Conservation (phyloP, 495 filamentous ascomycete species). For the Hyaloscypha variabilis region DNA sequence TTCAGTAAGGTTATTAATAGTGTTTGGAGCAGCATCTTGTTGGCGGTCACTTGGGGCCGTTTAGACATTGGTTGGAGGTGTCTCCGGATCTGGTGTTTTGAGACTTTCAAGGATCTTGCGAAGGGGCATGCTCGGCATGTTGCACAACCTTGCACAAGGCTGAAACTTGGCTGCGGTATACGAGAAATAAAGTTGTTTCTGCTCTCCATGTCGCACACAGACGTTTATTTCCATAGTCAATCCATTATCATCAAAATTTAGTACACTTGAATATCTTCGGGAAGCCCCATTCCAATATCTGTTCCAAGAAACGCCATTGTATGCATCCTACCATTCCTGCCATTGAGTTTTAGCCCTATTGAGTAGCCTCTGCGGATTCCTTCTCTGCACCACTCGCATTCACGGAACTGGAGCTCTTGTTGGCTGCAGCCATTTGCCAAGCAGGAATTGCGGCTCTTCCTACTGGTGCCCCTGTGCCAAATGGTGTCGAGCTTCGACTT, state of each 20-base stretch:
- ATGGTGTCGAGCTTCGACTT: constrained; percentile 29
- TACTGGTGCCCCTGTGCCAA: constrained; percentile 42
- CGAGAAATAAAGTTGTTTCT: not conserved
- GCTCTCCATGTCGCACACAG: not conserved
- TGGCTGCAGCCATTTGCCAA: constrained; percentile 74
- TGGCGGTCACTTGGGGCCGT: not conserved
- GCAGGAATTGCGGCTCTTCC: constrained; percentile 66
- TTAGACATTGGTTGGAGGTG: no score
- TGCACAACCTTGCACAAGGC: constrained; percentile 12
- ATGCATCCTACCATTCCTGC: constrained; percentile 1
- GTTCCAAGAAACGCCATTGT: constrained; percentile 1
- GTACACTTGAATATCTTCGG: constrained; percentile 14
- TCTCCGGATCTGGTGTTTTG: not conserved
- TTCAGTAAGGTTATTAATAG: no score
- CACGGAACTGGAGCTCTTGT: constrained; percentile 40
- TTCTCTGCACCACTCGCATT: constrained; percentile 12
- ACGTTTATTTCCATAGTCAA: not conserved
- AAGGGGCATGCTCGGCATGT: not conserved
- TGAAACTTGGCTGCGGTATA: constrained; percentile 1
- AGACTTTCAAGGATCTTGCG: constrained; percentile 12
- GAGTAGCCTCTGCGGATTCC: not conserved
- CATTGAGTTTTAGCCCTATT: not conserved
- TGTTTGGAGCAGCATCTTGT: not conserved
- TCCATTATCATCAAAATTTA: not conserved
- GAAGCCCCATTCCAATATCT: not conserved